Percentiles rank a stretch among this genome's conserved stretches.
Conservation (phyloP, 345 rosid species). For the Adansonia digitata region DNA sequence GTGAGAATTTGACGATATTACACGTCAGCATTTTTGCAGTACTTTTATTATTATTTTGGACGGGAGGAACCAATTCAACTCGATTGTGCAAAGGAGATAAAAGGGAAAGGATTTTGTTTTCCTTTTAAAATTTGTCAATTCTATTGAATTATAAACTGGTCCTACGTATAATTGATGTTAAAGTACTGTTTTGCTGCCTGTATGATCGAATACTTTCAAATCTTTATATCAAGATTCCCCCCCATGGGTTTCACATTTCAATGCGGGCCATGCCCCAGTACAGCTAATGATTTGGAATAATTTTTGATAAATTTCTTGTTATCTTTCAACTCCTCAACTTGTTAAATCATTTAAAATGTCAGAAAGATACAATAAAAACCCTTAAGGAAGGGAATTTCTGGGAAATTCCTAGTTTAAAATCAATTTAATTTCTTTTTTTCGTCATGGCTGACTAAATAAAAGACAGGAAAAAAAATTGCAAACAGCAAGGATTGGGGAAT, state of each 20-base stretch:
- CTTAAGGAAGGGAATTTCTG: background rate
- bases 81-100: background rate
- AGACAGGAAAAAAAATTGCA: slow-evolving; percentile 20
- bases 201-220: slow-evolving; percentile 7
- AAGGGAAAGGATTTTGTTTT: background rate
- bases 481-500: slow-evolving; percentile 21
- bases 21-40: too few relatives aligned
- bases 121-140: slow-evolving; percentile 2
- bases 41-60: too few relatives aligned
- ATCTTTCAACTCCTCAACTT: background rate
- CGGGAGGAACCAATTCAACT: background rate
- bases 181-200: slow-evolving; percentile 20
- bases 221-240: slow-evolving; percentile 30
- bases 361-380: background rate
- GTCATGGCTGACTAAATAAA: slow-evolving; percentile 12
- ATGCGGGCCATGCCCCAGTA: slow-evolving; percentile 22
- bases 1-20: background rate
- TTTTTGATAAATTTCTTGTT: slow-evolving; percentile 12
- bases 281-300: slow-evolving; percentile 27
- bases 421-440: slow-evolving; percentile 8
- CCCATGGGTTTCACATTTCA: slow-evolving; percentile 16
- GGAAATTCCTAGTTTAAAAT: background rate
- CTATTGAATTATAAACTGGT: slow-evolving; percentile 9
- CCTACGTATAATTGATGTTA: slow-evolving; percentile 11
- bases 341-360: background rate